Conservation (phyloP, 495 filamentous ascomycete species). For the Oleoguttula mirabilis region DNA sequence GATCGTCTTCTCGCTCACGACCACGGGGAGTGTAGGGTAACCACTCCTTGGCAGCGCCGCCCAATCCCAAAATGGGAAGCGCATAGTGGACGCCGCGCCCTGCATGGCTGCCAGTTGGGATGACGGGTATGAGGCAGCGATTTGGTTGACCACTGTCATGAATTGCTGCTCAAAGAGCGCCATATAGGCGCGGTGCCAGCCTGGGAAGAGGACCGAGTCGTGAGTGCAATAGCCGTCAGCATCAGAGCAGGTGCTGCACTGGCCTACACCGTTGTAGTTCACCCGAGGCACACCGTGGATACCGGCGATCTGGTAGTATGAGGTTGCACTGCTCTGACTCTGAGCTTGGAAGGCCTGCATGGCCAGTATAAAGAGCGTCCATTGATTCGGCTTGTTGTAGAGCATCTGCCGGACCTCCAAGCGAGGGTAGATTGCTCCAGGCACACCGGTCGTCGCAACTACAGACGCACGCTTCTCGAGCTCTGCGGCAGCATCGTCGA, state of each 20-base stretch:
- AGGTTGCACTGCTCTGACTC: slow-evolving; percentile 19
- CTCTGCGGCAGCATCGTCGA: slow-evolving; percentile 5
- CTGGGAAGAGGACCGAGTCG: slow-evolving; percentile 33
- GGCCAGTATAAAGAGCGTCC: slow-evolving; percentile 25
- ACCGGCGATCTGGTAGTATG: slow-evolving; percentile 28
- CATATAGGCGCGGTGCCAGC: slow-evolving; percentile 35
- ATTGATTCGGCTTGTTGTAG: slow-evolving; percentile 20
- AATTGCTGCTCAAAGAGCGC: slow-evolving; percentile 23
- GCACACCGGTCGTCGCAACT: slow-evolving; percentile 21
- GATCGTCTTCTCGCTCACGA: slow-evolving; percentile 7
- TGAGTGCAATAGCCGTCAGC: slow-evolving; percentile 33
- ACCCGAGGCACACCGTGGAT: slow-evolving; percentile 21
- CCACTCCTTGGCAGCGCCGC: slow-evolving; percentile 12
- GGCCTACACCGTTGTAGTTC: slow-evolving; percentile 18
- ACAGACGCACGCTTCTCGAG: slow-evolving; percentile 13
- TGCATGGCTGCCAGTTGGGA: slow-evolving; percentile 10
- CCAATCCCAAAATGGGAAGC: slow-evolving; percentile 24
- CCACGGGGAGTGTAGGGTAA: slow-evolving; percentile 7
- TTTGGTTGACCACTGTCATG: slow-evolving; percentile 16
- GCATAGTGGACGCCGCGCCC: slow-evolving; percentile 13
- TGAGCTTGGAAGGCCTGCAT: slow-evolving; percentile 22
- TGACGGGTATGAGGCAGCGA: slow-evolving; percentile 12
- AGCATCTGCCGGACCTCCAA: slow-evolving; percentile 24
- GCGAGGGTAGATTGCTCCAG: slow-evolving; percentile 22
- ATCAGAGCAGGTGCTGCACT: slow-evolving; percentile 14